Base-by-base conservation (phyloP, 2,329 filamentous ascomycete species). In the Exophiala sideris region DNA sequence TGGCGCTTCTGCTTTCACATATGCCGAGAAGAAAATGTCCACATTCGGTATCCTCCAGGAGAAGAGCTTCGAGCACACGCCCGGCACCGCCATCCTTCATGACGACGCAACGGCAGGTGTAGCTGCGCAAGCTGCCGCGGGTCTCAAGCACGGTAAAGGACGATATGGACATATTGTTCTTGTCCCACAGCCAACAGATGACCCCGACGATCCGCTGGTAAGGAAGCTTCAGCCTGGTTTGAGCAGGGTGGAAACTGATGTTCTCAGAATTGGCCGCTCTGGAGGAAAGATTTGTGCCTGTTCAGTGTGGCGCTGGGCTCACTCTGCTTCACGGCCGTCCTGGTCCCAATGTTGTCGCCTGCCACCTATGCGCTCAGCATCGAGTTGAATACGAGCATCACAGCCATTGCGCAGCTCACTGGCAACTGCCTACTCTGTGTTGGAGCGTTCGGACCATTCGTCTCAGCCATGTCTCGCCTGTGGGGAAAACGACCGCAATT, bases 391-490 rank as follows among this genome's bases (percentile, higher is more conserved):
- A 50, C 41, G 5, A 36, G 41, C 36, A 48, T 57, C n/a, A 58
- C 56, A 5, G 49, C 45, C 11, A 50, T 49, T 11, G 56, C 50
- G 8, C 21, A 56, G 48, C 29, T 53, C 3, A 52, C 58, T 1
- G 56, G 55, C 9, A 46, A 58, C 42, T 50, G 51, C 18, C 46
- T 57, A 12, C 52, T 60, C 16, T 50, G 46, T 0, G 55, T 48
- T 11, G 55, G 58, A 12, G 50, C 42, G 11, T 38, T 39, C 35
- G 52, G 52, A 8, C 52, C 49, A 2, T 58, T 58, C n/a, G 54
- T 53, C 7, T 53, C 39, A 9, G 73, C 74, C 0, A 70, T 77
- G 48, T 72, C 74, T 2, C 61, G 75, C 57, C 69, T 73, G 24
- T 76, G 72, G 60, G 75, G 74, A 14, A 64, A 64, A 48, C 60